These are phyloP conservation scores for Hirschfeldia incana DNA, from an alignment of 345 rosid species.

Conservation along the genomic window DNA sequence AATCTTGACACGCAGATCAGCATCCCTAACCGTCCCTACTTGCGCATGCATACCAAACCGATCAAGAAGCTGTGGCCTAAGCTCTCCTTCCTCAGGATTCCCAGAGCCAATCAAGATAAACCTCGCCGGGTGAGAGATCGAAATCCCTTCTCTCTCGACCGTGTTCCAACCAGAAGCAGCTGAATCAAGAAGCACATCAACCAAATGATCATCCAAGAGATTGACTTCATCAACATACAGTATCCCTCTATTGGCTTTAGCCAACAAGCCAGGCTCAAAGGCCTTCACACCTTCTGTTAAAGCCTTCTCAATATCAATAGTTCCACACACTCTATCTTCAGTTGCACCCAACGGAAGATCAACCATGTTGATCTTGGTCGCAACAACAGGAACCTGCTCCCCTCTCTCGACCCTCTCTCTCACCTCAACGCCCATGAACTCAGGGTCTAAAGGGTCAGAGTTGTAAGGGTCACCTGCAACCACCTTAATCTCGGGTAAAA, in stretches of 20 bases:
- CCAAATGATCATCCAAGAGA: conserved; percentile 93
- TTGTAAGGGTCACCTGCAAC: conserved; percentile 89
- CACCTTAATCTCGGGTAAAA: conserved; percentile 81
- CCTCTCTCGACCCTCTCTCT: conserved; percentile 65
- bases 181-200: conserved; percentile 92
- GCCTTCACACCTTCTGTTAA: conserved; percentile 96
- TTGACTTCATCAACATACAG: conserved; percentile 97
- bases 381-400: conserved; percentile 48
- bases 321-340: conserved; percentile 94
- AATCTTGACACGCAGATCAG: conserved; percentile 94
- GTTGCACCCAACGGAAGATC: conserved; percentile 98
- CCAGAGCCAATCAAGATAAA: conserved; percentile 96
- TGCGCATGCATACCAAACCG: conserved; percentile 98
- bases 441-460: conserved; percentile 91
- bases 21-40: conserved; percentile 93
- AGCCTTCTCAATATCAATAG: conserved; percentile 94
- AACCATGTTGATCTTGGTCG: conserved; percentile 87
- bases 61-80: conserved; percentile 92
- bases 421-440: conserved; percentile 90
- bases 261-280: conserved; percentile 97
- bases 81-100: conserved; percentile 95
- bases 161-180: conserved; percentile 99
- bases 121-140: conserved; percentile 94
- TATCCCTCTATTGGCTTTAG: conserved; percentile 96
- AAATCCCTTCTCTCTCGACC: conserved; percentile 93